Base-by-base conservation (phyloP, 305 asterid genomes). In the Striga hermonthica region DNA sequence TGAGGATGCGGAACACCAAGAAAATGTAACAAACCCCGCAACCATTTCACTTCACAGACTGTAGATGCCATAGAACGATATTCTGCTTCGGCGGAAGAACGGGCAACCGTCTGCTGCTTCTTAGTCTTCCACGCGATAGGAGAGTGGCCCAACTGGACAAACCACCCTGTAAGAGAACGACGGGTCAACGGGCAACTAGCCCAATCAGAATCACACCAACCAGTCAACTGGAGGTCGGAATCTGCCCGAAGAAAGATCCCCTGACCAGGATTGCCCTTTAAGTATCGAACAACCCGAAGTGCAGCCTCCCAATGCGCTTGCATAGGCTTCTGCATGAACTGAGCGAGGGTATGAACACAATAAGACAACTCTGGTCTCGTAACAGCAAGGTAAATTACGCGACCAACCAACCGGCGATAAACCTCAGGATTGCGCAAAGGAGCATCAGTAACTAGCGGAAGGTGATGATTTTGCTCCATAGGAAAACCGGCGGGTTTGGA, bases 141-240 rank as follows among this genome's bases (percentile, higher is more conserved):
- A 0, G 54, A 64, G 0, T 11, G 0, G 0, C 76, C 68, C 9
- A 36, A 47, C 6, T n/a, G 7, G 1, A 69, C 44, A 38, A 59
- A 60, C 45, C 36, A 69, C 0, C 43, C 57, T 3, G 66, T 60
- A 0, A 69, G 6, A 6, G 68, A 69, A 1, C 56, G 41, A 4
- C 57, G 40, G 5, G 60, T 68, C n/a, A 67, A 31, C 1, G 9
- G 72, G 3, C 72, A 67, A 10, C 71, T 44, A 6, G 49, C 72
- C 72, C 66, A 68, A 39, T 68, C 75, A 0, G 60, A 72, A 12
- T 68, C 71, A 48, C 74, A 68, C 31, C 52, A 68, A 3, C 38
- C 58, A 10, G 3, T 13, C 7, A 74, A 28, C 3, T n/a, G 28
- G 4, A 68, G 3, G 5, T 7, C 65, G 5, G 11, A n/a, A 4